Conservation (phyloP, 2,329 filamentous ascomycete genomes). For the Colletotrichum sp. region DNA sequence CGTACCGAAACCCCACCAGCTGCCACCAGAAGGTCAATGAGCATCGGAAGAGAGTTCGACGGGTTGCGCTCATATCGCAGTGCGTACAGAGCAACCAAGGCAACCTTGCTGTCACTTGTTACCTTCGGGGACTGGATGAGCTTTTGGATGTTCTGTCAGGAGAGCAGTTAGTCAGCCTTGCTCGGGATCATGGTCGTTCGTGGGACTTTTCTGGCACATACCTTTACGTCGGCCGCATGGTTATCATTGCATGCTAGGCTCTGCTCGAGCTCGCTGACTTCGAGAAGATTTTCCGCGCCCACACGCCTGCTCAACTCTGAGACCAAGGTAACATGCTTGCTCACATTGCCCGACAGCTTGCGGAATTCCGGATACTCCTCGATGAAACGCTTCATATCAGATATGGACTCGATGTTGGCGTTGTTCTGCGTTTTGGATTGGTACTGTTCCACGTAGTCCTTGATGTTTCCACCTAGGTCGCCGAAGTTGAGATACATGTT, state of each 20-base stretch:
- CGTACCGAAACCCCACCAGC: conserved; percentile 81
- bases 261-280: conserved; percentile 96
- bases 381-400: conserved; percentile 99
- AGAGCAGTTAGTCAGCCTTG: background rate
- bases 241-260: conserved; percentile 97
- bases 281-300: conserved; percentile 84
- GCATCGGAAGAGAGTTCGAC: conserved; percentile 80
- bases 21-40: conserved; percentile 85
- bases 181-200: background rate
- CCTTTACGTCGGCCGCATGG: conserved; percentile 89
- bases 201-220: conserved; percentile 37
- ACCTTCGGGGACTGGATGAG: conserved; percentile 84
- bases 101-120: conserved; percentile 82
- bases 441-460: conserved; percentile 98
- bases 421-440: conserved; percentile 97
- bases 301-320: conserved; percentile 91
- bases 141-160: conserved; percentile 74
- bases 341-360: conserved; percentile 96
- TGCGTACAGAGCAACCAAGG: conserved; percentile 92
- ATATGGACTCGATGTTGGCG: conserved; percentile 94
- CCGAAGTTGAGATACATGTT: conserved; percentile 99
- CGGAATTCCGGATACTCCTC: conserved; percentile 99
- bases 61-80: conserved; percentile 89
- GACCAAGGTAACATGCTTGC: conserved; percentile 96
- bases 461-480: conserved; percentile 93